Percentiles rank a stretch among this genome's conserved stretches.
Conservation (phyloP, 345 rosid species). For the Eucalyptus microcorys region DNA sequence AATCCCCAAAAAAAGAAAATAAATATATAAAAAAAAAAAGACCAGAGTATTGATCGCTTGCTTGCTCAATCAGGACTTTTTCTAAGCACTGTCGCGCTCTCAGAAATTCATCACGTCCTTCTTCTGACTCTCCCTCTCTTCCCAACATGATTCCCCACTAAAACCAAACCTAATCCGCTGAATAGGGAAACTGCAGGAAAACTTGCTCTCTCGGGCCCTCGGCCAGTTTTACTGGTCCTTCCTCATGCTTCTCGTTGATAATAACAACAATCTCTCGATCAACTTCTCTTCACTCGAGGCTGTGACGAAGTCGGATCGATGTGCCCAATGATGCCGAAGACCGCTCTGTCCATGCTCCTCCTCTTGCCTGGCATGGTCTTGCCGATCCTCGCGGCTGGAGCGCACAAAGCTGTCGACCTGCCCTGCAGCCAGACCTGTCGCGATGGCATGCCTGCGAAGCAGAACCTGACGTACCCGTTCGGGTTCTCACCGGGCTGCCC, state of each 20-base stretch:
- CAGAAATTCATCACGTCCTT: neutral
- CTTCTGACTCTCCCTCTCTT: neutral
- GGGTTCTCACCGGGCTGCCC: constrained; percentile 41
- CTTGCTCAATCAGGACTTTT: neutral
- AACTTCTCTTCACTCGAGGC: neutral
- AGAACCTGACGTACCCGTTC: constrained; percentile 30
- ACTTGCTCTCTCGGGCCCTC: neutral
- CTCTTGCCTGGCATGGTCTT: neutral
- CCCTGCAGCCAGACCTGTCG: constrained; percentile 26
- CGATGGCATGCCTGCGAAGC: neutral
- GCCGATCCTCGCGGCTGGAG: neutral
- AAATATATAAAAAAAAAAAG: neutral
- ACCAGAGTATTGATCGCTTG: neutral
- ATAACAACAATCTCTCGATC: neutral
- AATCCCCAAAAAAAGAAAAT: neutral
- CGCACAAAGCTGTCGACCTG: rapidly evolving
- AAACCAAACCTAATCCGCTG: neutral
- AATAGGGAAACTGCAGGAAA: rapidly evolving
- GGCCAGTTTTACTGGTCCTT: neutral
- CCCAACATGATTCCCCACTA: neutral
- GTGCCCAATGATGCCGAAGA: neutral
- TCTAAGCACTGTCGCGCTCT: neutral
- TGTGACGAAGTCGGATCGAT: neutral
- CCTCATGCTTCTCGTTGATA: neutral
- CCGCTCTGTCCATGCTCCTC: neutral